Conservation (phyloP, 139 green algal species). For the Micractinium sp. region DNA sequence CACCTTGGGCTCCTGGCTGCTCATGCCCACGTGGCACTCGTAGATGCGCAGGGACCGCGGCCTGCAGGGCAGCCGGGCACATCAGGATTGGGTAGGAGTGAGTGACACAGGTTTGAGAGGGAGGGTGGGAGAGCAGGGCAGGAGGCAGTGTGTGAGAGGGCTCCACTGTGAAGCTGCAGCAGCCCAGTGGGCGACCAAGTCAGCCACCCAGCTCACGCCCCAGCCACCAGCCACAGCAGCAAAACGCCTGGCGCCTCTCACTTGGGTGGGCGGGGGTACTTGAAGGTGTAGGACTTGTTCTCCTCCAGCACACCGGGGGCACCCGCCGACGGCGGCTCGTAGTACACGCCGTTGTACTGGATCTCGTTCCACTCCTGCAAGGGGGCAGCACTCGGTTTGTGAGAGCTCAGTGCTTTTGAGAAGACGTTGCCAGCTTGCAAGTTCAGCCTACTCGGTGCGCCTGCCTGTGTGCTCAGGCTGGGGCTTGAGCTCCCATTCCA, state of each 20-base stretch:
- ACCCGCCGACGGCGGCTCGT: slow-evolving; percentile 61
- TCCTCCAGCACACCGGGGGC: slow-evolving; percentile 63
- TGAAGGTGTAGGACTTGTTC: slow-evolving; percentile 91
- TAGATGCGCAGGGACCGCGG: slow-evolving; percentile 95
- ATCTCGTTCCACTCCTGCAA: slow-evolving; percentile 91
- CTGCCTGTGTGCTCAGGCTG: no score
- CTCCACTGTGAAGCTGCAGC: background rate
- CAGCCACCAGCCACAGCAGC: background rate
- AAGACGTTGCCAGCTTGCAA: no score
- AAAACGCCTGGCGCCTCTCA: slow-evolving; percentile 16
- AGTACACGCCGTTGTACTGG: slow-evolving; percentile 94
- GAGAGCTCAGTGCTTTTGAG: no score
- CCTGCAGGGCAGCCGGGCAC: slow-evolving; percentile 31
- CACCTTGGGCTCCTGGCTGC: slow-evolving; percentile 67
- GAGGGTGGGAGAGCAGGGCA: no score
- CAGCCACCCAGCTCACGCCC: background rate
- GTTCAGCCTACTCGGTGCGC: no score
- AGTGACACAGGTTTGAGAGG: no score
- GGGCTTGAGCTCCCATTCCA: no score
- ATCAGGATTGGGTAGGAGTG: background rate
- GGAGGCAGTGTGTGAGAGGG: no score
- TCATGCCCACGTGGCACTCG: slow-evolving; percentile 99
- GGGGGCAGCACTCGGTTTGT: background rate
- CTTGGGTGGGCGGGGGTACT: slow-evolving; percentile 86
- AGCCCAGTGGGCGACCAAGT: background rate